Percentiles rank a stretch among this genome's conserved stretches.
Evolutionary conservation across 2,329 filamentous ascomycete species (phyloP).

Genomic region (Endoconidiophora laricicola): DNA sequence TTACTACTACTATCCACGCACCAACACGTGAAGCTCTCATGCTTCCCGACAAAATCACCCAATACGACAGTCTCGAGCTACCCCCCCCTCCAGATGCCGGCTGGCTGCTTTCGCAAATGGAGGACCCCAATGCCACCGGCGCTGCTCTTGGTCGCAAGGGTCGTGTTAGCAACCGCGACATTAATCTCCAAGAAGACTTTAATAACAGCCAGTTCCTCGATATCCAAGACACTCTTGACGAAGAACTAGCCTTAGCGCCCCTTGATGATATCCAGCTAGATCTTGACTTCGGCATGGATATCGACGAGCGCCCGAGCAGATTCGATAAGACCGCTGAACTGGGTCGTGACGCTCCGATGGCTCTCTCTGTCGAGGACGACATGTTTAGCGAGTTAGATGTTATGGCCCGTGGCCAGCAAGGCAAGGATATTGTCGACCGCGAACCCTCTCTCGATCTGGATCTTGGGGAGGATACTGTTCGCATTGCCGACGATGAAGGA

Average conservation of each 20-base stretch:
- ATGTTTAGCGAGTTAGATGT: conserved; percentile 49
- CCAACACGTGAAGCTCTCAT: conserved; percentile 75
- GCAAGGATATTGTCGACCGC: conserved; percentile 28
- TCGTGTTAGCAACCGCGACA: conserved; percentile 43
- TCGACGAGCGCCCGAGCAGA: conserved; percentile 43
- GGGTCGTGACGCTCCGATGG: conserved; percentile 66
- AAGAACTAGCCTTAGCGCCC: conserved; percentile 36
- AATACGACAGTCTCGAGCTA: conserved; percentile 62
- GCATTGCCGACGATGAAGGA: conserved; percentile 46
- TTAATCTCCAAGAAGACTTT: conserved; percentile 52
- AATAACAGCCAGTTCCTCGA: conserved; percentile 69
- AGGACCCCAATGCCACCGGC: conserved; percentile 36
- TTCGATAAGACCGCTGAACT: conserved; percentile 52
- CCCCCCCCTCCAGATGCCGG: conserved; percentile 80
- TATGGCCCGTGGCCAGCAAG: conserved; percentile 35
- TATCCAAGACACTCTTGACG: conserved; percentile 42
- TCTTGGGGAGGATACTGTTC: conserved; percentile 36
- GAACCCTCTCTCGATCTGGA: conserved; percentile 40
- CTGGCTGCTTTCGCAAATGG: conserved; percentile 61
- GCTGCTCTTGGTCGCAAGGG: conserved; percentile 38
- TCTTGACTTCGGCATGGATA: conserved; percentile 57
- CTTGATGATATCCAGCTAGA: conserved; percentile 55
- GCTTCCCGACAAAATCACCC: conserved; percentile 81
- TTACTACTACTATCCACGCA: conserved; percentile 66
- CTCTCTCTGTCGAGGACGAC: conserved; percentile 51